A percentile compares a stretch with the other conserved stretches of the same genome.
Evolutionary conservation across 2,329 filamentous ascomycete species (phyloP).

Genomic region (Pseudogymnoascus sp.): DNA sequence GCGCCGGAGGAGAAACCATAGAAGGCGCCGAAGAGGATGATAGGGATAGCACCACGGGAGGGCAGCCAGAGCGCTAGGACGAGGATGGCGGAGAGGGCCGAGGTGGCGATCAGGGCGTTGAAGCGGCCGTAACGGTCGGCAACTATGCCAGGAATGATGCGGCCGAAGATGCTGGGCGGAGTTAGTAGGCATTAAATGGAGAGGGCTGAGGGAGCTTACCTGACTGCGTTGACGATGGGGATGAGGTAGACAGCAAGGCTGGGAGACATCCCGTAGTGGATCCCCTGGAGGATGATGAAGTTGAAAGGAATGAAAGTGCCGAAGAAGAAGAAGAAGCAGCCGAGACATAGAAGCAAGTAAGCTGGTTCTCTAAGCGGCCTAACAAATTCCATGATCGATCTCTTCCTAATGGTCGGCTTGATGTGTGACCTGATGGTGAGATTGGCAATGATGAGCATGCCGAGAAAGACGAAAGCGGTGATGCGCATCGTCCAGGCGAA

Average conservation of each 20-base stretch:
- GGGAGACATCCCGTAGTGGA: conserved; percentile 38
- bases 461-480: conserved; percentile 47
- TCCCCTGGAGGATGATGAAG: conserved; percentile 32
- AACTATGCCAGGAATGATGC: conserved; percentile 44
- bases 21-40: conserved; percentile 56
- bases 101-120: conserved; percentile 44
- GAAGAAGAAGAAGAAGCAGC: conserved; percentile 38
- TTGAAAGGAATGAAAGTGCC: conserved; percentile 47
- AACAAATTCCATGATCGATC: conserved; percentile 29
- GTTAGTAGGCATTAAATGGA: conserved; percentile 14
- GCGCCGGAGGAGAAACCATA: conserved; percentile 64
- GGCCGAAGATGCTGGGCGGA: conserved; percentile 40
- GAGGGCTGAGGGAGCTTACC: conserved; percentile 22
- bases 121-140: conserved; percentile 46
- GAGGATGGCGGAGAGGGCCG: conserved; percentile 36
- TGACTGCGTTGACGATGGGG: conserved; percentile 43
- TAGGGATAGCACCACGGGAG: conserved; percentile 42
- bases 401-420: conserved; percentile 30
- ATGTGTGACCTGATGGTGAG: conserved; percentile 45
- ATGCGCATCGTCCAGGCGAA: conserved; percentile 51
- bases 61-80: conserved; percentile 48
- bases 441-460: conserved; percentile 42
- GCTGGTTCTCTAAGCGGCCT: conserved; percentile 31
- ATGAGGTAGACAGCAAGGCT: conserved; percentile 44
- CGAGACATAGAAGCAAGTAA: conserved; percentile 31